Percentiles rank a stretch among this genome's conserved stretches.
Evolutionary conservation across 805 yeast species (phyloP).

Genomic region (Ogataea paradorogensis): DNA sequence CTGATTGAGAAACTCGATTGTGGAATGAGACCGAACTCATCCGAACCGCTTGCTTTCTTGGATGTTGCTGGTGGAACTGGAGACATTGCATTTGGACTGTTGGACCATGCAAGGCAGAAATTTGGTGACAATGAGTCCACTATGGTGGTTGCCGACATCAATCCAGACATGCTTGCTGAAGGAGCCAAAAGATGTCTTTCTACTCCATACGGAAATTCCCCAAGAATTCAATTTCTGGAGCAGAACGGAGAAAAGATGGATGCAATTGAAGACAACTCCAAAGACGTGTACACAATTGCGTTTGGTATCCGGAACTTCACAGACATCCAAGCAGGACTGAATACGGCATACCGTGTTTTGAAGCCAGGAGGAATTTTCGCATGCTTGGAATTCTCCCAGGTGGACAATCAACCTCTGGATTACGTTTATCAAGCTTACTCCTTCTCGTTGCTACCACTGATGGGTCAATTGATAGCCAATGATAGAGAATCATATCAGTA

Average conservation of each 20-base stretch:
- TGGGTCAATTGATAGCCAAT: slow-evolving; percentile 94
- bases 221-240: slow-evolving; percentile 75
- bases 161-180: slow-evolving; percentile 92
- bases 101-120: slow-evolving; percentile 82
- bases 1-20: slow-evolving; percentile 87
- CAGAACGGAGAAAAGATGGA: slow-evolving; percentile 94
- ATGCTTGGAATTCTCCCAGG: slow-evolving; percentile 92
- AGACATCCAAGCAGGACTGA: slow-evolving; percentile 86
- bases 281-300: slow-evolving; percentile 94
- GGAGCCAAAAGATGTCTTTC: slow-evolving; percentile 72
- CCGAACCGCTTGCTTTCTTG: slow-evolving; percentile 77
- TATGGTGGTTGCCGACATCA: slow-evolving; percentile 93
- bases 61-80: slow-evolving; percentile 99
- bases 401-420: slow-evolving; percentile 73
- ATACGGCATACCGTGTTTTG: slow-evolving; percentile 93
- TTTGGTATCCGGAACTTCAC: slow-evolving; percentile 98
- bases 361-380: slow-evolving; percentile 98
- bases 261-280: slow-evolving; percentile 77
- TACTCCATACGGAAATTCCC: slow-evolving; percentile 60
- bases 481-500: slow-evolving; percentile 96
- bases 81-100: slow-evolving; percentile 91
- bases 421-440: slow-evolving; percentile 84
- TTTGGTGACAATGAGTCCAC: slow-evolving; percentile 72
- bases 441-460: slow-evolving; percentile 79
- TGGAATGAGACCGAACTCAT: slow-evolving; percentile 80